Percentiles rank a stretch among this genome's conserved stretches.
Evolutionary conservation across 78 protist genomes (phyloP).

Genomic region (Dictyostelium discoideum): dicty_2.7 NC_007091.3:3815001-3815500

Average conservation of each 20-base stretch:
- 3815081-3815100: slow-evolving; percentile 66
- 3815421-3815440: slow-evolving; percentile 60
- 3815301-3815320: slow-evolving; percentile 78
- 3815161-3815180: too few relatives aligned
- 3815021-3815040: slow-evolving; percentile 67
- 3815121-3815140: slow-evolving; percentile 74
- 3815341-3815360: slow-evolving; percentile 28
- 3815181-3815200: too few relatives aligned
- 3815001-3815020: slow-evolving; percentile 79
- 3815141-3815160: slow-evolving; percentile 10
- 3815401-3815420: slow-evolving; percentile 68
- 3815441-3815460: slow-evolving; percentile 84
- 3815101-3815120: slow-evolving; percentile 65
- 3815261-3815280: slow-evolving; percentile 71
- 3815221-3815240: slow-evolving; percentile 64
- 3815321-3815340: slow-evolving; percentile 68
- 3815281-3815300: slow-evolving; percentile 79
- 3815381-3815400: slow-evolving; percentile 47
- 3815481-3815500: slow-evolving; percentile 83
- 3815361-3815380: slow-evolving; percentile 27
- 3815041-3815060: slow-evolving; percentile 77
- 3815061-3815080: slow-evolving; percentile 54
- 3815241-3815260: slow-evolving; percentile 34
- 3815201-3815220: slow-evolving; percentile 54
- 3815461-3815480: slow-evolving; percentile 73